Conservation (phyloP, 331 rosid genomes). For the Prunus yedoensis region DNA sequence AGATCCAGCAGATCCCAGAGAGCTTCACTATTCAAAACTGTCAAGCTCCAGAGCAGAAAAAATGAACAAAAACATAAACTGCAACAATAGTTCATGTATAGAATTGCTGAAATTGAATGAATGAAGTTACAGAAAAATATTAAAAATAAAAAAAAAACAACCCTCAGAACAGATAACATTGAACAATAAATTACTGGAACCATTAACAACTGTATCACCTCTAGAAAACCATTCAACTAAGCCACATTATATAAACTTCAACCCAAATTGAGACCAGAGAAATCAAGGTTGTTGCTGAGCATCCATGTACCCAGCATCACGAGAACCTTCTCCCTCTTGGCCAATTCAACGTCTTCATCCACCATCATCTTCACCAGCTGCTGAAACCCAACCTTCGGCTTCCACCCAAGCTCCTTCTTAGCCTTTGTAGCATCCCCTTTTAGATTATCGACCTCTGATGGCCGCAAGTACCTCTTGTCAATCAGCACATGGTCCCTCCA, state of each 20-base stretch:
- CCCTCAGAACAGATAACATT: neutral
- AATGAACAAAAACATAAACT: neutral
- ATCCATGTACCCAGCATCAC: conserved; percentile 99
- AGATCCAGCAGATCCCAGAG: neutral
- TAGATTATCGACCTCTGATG: conserved; percentile 89
- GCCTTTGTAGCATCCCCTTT: conserved; percentile 86
- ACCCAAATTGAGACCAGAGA: neutral
- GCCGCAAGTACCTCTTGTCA: conserved; percentile 85
- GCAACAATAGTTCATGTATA: neutral
- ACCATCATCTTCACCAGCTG: conserved; percentile 98
- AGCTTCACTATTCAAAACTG: neutral
- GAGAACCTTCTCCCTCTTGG: conserved; percentile 94
- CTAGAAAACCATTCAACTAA: conserved; percentile 23
- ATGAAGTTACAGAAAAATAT: conserved; percentile 27
- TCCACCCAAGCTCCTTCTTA: conserved; percentile 84
- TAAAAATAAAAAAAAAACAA: too few relatives aligned
- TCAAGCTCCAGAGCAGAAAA: neutral
- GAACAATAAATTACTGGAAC: conserved; percentile 24
- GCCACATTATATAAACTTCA: conserved; percentile 13
- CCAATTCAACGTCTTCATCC: conserved; percentile 79
- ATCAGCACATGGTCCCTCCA: conserved; percentile 90
- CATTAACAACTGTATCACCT: conserved; percentile 20
- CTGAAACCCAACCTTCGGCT: conserved; percentile 84
- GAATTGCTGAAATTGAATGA: conserved; percentile 29
- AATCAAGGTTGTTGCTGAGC: conserved; percentile 79